A percentile compares a stretch with the other conserved stretches of the same genome.
Evolutionary conservation across 306 rosid genomes (phyloP).

Genomic region (Canavalia gladiata): DNA sequence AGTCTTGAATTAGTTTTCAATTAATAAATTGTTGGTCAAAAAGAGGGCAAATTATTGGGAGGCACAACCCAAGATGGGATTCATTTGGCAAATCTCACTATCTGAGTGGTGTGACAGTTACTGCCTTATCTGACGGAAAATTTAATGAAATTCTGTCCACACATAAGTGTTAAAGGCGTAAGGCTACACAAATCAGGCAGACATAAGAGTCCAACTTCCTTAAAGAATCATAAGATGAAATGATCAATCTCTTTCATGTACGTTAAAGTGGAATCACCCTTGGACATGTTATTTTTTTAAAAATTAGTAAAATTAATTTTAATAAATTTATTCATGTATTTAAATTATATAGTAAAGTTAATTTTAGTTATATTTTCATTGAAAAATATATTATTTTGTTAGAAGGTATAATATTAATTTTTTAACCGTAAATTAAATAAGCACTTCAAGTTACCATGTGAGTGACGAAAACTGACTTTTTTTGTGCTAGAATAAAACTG

Average conservation of each 20-base stretch:
- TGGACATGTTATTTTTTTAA: too few relatives aligned
- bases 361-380: too few relatives aligned
- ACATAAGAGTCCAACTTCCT: constrained; percentile 8
- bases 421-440: too few relatives aligned
- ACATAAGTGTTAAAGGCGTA: not conserved
- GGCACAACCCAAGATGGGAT: constrained; percentile 15
- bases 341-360: too few relatives aligned
- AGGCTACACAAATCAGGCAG: not conserved
- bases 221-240: not conserved
- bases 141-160: constrained; percentile 38
- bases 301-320: too few relatives aligned
- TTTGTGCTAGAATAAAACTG: too few relatives aligned
- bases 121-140: constrained; percentile 17
- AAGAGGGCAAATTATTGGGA: constrained; percentile 32
- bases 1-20: constrained; percentile 9
- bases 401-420: too few relatives aligned
- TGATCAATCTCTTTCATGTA: constrained; percentile 12
- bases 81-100: not conserved
- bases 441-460: too few relatives aligned
- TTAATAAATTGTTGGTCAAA: constrained; percentile 7
- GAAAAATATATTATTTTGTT: too few relatives aligned
- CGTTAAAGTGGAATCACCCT: not conserved
- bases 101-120: constrained; percentile 2
- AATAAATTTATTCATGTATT: too few relatives aligned
- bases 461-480: too few relatives aligned